Conservation (phyloP, 2,329 filamentous ascomycete species). For the Beauveria australis region DNA sequence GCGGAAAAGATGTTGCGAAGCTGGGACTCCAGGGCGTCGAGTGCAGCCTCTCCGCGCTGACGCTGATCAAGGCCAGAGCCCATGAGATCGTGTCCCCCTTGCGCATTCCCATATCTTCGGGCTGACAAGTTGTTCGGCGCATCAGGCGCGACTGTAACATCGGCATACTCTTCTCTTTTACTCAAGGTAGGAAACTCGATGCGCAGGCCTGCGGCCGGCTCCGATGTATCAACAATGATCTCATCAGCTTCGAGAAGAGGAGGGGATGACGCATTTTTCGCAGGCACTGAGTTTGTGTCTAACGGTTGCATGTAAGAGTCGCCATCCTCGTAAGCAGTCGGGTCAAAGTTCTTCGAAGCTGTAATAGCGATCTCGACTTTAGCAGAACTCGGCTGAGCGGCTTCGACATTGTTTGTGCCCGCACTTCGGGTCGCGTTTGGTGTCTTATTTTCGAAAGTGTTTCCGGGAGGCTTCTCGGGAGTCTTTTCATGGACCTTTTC, state of each 20-base stretch:
- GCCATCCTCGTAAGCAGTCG: conserved; percentile 27
- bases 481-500: neutral
- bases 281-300: neutral
- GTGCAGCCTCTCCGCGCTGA: conserved; percentile 67
- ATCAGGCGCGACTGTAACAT: conserved; percentile 38
- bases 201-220: conserved; percentile 25
- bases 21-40: conserved; percentile 61
- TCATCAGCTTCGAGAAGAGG: neutral
- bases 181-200: conserved; percentile 34
- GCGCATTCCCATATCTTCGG: conserved; percentile 45
- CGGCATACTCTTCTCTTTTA: conserved; percentile 39
- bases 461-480: neutral
- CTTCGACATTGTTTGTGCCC: conserved; percentile 18
- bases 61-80: conserved; percentile 66
- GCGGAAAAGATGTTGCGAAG: conserved; percentile 67
- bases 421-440: neutral
- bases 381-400: conserved; percentile 27
- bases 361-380: conserved; percentile 42
- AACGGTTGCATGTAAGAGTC: conserved; percentile 15
- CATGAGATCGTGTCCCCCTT: conserved; percentile 48
- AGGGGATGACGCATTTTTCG: neutral
- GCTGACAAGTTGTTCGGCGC: conserved; percentile 39
- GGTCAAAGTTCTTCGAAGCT: conserved; percentile 32
- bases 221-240: neutral
- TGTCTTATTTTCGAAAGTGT: neutral